Base-by-base conservation (phyloP, 768 basidiomycete genomes). In the Boletus subcaerulescens region DNA sequence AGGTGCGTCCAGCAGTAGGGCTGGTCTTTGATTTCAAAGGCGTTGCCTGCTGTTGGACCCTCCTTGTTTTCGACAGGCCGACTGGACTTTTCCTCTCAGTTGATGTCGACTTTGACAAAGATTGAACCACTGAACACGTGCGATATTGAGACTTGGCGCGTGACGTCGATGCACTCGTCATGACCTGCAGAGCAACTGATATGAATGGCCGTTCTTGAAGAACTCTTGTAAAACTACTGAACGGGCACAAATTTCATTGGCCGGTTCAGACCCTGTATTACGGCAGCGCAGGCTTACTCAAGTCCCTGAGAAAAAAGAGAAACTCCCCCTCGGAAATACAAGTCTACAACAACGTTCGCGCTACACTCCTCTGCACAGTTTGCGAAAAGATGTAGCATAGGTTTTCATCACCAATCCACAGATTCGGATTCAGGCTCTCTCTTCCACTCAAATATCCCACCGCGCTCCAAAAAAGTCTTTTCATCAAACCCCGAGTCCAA, bases 1-100 rank as follows among this genome's bases (percentile, higher is more conserved):
- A 65, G 63, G 64, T 65, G 57, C 64, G 63, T 65, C 64, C 64
- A 55, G 33, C 53, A 39, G 58, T 55, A 60, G 55, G 54, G 22
- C 45, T 52, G 13, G 24, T 11, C 52, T 31, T 51, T 56, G 64
- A 48, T 7, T 55, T 5, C 53, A 55, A 41, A 7, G 57, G 33
- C 24, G n/a, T 55, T 20, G 10, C 57, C 20, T 63, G 45, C 53
- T 45, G 64, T 43, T 65, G 64, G 63, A 65, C 62, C 35, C 38
- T 8, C 47, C 48, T 55, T 51, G 63, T 61, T 58, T 48, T 40
- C n/a, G 42, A 22, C 7, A 12, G 20, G n/a, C n/a, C 10, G 1
- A 5, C 15, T 18, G n/a, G 17, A n/a, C 14, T 1, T 18, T 9
- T 2, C 2, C 15, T 39, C n/a, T 39, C 17, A 39, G n/a, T 18